Conservation (phyloP, 148 eudicot species). For the Rhododendron henanense region DNA sequence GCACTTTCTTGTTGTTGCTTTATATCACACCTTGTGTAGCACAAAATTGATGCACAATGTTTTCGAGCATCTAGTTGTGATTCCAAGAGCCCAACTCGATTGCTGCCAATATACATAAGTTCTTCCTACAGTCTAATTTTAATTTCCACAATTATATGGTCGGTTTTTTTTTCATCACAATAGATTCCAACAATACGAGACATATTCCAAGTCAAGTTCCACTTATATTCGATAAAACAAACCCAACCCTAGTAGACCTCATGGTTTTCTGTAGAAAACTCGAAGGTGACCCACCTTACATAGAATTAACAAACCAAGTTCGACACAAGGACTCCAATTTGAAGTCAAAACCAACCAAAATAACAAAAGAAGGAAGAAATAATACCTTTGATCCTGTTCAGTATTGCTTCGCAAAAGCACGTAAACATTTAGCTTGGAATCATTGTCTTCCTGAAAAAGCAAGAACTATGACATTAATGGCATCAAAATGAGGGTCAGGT, state of each 20-base stretch:
- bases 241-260: neutral
- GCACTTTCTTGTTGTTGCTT: neutral
- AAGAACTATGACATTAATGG: conserved; percentile 61
- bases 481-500: conserved; percentile 88
- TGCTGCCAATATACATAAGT: neutral
- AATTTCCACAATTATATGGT: neutral
- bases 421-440: conserved; percentile 30
- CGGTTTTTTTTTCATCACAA: neutral
- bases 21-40: neutral
- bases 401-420: conserved; percentile 55
- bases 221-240: neutral
- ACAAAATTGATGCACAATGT: neutral
- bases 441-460: conserved; percentile 66
- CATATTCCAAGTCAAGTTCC: neutral
- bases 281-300: neutral
- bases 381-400: conserved; percentile 37
- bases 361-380: neutral
- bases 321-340: neutral
- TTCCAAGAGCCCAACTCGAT: neutral
- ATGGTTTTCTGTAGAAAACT: neutral
- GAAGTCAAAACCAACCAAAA: neutral
- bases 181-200: neutral
- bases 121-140: neutral
- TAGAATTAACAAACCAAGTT: neutral
- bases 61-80: neutral